Percentiles rank a stretch among this genome's conserved stretches.
Conservation (phyloP, 2,329 filamentous ascomycete species). For the Paecilomyces dactylethromorphus region DNA sequence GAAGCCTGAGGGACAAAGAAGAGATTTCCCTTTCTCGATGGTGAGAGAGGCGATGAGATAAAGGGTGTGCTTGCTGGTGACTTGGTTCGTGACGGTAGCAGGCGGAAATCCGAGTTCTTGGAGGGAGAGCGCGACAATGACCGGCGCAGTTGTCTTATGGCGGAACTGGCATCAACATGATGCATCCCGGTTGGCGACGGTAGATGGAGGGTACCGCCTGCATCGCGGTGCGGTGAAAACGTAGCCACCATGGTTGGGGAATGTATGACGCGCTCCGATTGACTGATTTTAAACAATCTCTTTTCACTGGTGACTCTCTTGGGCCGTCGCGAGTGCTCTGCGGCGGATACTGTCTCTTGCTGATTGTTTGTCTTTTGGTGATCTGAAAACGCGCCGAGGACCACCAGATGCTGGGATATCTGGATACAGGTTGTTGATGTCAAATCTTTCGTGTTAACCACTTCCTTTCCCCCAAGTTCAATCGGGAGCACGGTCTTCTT, state of each 20-base stretch:
- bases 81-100: slow-evolving; percentile 47
- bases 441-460: neutral
- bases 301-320: neutral
- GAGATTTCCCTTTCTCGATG: slow-evolving; percentile 51
- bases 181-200: slow-evolving; percentile 79
- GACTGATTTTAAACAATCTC: neutral
- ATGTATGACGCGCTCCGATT: neutral
- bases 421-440: neutral
- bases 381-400: neutral
- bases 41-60: slow-evolving; percentile 51
- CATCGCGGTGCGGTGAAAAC: slow-evolving; percentile 44
- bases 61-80: slow-evolving; percentile 46
- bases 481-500: neutral
- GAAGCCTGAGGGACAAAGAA: slow-evolving; percentile 40
- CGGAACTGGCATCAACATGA: slow-evolving; percentile 74
- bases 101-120: slow-evolving; percentile 63
- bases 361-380: neutral
- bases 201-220: slow-evolving; percentile 73
- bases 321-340: neutral
- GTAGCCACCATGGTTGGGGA: slow-evolving; percentile 37
- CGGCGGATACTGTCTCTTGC: neutral
- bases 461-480: neutral
- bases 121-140: slow-evolving; percentile 92
- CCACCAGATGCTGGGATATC: neutral
- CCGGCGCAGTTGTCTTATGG: slow-evolving; percentile 74